These are phyloP conservation scores for Nelumbo lutea DNA, from an alignment of 164 flowering plant genomes.

Conservation along the genomic window DNA sequence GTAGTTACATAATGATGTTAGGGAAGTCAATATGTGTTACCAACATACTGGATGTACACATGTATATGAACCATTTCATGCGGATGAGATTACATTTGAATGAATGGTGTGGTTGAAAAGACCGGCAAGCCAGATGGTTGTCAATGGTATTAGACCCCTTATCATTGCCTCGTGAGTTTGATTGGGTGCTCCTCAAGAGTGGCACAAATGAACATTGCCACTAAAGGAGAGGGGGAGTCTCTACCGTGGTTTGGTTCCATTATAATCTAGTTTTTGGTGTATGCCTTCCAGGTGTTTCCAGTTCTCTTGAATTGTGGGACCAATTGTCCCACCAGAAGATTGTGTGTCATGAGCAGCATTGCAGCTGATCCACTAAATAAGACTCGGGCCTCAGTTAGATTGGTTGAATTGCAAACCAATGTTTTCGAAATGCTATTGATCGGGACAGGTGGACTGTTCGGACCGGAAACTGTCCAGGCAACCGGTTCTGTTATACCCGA, in stretches of 20 bases:
- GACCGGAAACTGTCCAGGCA: no score
- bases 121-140: constrained; percentile 5
- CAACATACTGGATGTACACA: no score
- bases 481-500: no score
- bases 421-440: no score
- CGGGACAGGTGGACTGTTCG: no score
- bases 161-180: constrained; percentile 1
- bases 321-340: neutral
- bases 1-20: no score
- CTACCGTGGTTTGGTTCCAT: neutral
- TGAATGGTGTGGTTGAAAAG: neutral
- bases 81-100: neutral
- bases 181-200: neutral
- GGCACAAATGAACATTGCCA: neutral
- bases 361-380: neutral
- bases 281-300: neutral
- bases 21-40: no score
- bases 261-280: neutral
- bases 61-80: neutral
- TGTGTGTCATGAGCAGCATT: neutral
- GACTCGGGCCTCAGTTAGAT: no score
- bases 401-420: no score
- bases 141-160: constrained; percentile 1
- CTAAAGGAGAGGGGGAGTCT: neutral
- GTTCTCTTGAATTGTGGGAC: neutral